Evolutionary conservation across 2,329 filamentous ascomycete genomes (phyloP), one percentile per base, ranked within the genome.

Genomic region (Trematosphaeria pertusa): DNA sequence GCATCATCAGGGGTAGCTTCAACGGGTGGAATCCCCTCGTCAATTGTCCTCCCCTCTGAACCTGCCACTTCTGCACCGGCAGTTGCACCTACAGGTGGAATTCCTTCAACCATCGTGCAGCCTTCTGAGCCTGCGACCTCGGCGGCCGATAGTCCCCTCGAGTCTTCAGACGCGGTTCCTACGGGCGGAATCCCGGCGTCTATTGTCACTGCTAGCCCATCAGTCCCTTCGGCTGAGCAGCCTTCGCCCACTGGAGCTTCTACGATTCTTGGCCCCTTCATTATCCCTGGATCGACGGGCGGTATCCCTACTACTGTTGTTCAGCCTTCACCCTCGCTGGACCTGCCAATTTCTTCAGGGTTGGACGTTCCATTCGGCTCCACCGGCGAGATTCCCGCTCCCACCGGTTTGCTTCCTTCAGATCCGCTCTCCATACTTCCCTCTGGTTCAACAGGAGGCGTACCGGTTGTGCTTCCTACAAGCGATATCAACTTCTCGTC

Each of bases 401-500:
- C n/a, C 12, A 40, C 26, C 17, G 37, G 48, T 43, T 10, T 45
- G 41, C 2, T 41, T 34, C 28, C 36, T 40, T 3, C 41, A 49
- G 30, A 40, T 45, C 3, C 43, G 42, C 14, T n/a, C 18, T 22
- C 20, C 28, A 49, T 37, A 50, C 42, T 28, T 46, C 53, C 31
- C 17, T 44, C 37, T n/a, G 59, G 56, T 15, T 61, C 64, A 3
- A 58, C 52, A 32, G 66, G 65, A 17, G 54, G 42, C 31, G 8
- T 67, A 10, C 58, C 65, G 7, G 33, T 61, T 19, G 51, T 66
- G 9, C 52, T 58, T 18, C 60, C 65, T 14, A 65, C 65, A 15
- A 54, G 52, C 33, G 37, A 34, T 33, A 14, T 41, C 20, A 39
- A 36, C 7, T 39, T 40, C 11, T 30, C 47, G 5, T 46, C 51